phyloP scores from a whole-genome alignment of 257 asterid genomes.

The Fraxinus quadrangulata region DNA sequence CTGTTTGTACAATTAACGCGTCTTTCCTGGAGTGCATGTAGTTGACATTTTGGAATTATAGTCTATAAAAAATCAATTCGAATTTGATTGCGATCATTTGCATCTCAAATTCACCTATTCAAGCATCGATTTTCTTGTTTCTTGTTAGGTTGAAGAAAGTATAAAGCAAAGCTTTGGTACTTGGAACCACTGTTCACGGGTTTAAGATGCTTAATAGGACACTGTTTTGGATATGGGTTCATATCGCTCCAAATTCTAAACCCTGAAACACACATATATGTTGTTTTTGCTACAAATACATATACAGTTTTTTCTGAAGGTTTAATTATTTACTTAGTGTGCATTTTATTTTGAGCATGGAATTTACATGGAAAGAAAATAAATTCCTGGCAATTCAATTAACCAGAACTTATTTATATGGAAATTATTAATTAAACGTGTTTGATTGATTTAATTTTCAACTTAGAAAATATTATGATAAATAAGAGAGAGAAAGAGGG shows the following conservation, averaged over 20 bases:
- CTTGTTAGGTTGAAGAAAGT: background rate
- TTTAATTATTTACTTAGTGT: slow-evolving; percentile 10
- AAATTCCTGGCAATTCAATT: too few relatives aligned
- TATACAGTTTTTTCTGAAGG: background rate
- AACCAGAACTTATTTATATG: too few relatives aligned
- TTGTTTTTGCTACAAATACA: slow-evolving; percentile 14
- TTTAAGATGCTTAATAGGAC: too few relatives aligned
- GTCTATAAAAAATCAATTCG: background rate
- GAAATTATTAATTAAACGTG: too few relatives aligned
- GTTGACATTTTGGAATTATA: background rate
- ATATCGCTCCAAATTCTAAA: background rate
- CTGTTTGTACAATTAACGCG: background rate
- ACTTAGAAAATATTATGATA: too few relatives aligned
- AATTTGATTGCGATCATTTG: background rate
- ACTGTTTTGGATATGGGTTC: too few relatives aligned
- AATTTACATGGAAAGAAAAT: too few relatives aligned
- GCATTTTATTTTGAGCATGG: too few relatives aligned
- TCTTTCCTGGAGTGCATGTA: background rate
- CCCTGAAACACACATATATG: background rate
- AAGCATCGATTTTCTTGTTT: background rate
- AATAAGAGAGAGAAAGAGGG: too few relatives aligned
- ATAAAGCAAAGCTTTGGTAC: too few relatives aligned
- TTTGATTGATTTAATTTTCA: too few relatives aligned
- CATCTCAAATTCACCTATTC: background rate
- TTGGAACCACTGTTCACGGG: too few relatives aligned